Evolutionary conservation across 768 basidiomycete species (phyloP), one percentile per base, ranked within the genome.

Genomic region (Amanita fuliginea): DNA sequence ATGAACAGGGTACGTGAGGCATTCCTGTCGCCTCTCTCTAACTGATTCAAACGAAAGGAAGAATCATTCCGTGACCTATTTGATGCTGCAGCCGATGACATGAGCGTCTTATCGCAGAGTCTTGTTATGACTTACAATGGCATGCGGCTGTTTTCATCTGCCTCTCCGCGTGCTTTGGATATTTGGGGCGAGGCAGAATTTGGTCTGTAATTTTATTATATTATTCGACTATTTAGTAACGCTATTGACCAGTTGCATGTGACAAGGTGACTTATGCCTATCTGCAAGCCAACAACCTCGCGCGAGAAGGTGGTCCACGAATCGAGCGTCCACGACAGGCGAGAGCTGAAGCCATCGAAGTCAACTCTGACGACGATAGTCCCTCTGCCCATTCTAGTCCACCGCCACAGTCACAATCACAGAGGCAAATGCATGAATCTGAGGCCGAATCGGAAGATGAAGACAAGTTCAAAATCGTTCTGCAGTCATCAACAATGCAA

Each of bases 151-250:
- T 88, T 80, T 57, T 69, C 83, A 9, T 85, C 82, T 11, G 77
- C 80, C 3, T 82, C 81, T 0, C 86, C 87, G 0, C 67, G 75
- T 32, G 73, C 75, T 14, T 69, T 90, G 40, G 71, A 70, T 11
- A 75, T 89, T 13, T 86, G 83, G 80, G 72, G 70, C 3, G 75
- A 82, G 51, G 82, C 77, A 24, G 77, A 81, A 36, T 65, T 90
- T 19, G 76, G 86, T 86, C 39, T 30, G 74, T 67, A 24, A 26
- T 10, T 18, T 34, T 40, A 14, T 22, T 37, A 11, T 2, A 39
- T 24, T 42, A 32, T 41, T 33, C 30, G n/a, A 30, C 18, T n/a
- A 39, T 26, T 40, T 32, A 46, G 46, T 47, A 40, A 21, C 33
- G 45, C 16, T 21, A 46, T 10, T 22, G 19, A 5, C 21, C 54